Conservation (phyloP, 148 eudicot species). For the Beta vulgaris region DNA sequence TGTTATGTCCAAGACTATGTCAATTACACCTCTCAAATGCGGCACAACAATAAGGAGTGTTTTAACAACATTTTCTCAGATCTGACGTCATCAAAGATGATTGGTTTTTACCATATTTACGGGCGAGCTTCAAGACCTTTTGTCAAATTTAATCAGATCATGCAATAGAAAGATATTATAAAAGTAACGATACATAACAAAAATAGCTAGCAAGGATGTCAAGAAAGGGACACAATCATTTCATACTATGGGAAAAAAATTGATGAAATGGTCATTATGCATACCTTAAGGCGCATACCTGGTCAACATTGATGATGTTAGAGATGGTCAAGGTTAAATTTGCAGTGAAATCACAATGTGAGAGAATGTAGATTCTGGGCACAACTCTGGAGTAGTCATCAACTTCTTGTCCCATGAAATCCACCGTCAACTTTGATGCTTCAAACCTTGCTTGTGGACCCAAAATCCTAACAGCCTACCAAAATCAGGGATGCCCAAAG, state of each 20-base stretch:
- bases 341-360: conserved; percentile 93
- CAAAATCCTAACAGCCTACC: conserved; percentile 68
- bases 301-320: conserved; percentile 58
- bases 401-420: conserved; percentile 57
- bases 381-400: conserved; percentile 40
- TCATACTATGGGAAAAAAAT: background rate
- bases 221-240: background rate
- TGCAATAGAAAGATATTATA: background rate
- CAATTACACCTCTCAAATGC: background rate
- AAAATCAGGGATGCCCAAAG: background rate
- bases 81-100: background rate
- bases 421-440: conserved; percentile 74
- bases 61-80: background rate
- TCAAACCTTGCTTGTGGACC: conserved; percentile 90
- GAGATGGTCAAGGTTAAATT: conserved; percentile 78
- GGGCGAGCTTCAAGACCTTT: background rate
- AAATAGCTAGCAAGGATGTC: background rate
- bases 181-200: background rate
- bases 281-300: conserved; percentile 57
- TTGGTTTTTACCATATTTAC: background rate
- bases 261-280: conserved; percentile 21
- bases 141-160: background rate
- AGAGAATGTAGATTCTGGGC: conserved; percentile 79
- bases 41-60: background rate
- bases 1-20: background rate